phyloP scores from a whole-genome alignment of 1,284 basidiomycete genomes.

The Trametes sp. region DNA sequence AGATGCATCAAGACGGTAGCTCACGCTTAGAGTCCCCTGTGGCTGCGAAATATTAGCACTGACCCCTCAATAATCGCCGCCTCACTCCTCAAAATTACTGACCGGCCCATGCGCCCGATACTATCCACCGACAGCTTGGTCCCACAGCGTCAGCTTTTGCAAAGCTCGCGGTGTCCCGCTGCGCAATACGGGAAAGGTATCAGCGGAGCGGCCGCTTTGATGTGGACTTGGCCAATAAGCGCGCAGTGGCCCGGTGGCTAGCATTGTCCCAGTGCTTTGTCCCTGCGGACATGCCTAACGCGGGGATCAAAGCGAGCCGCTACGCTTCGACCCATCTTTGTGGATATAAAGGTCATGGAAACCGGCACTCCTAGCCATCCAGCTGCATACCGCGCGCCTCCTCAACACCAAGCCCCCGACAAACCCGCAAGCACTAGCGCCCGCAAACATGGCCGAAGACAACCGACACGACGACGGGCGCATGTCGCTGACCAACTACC shows the following conservation, averaged over 20 bases:
- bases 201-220: not conserved
- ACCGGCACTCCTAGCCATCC: not conserved
- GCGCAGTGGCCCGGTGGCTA: not conserved
- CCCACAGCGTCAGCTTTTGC: no score
- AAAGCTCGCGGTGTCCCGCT: no score
- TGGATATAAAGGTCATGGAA: not conserved
- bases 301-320: not conserved
- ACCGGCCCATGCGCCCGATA: no score
- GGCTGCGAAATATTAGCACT: no score
- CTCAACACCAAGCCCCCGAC: not conserved
- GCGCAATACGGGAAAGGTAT: not conserved
- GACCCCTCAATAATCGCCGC: no score
- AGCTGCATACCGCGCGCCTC: not conserved
- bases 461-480: not conserved
- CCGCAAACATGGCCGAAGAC: not conserved
- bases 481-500: slow-evolving; percentile 12
- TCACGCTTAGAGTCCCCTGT: no score
- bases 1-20: no score
- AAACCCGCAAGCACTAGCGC: not conserved
- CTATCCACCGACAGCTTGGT: no score
- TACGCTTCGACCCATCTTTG: not conserved
- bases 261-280: not conserved
- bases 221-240: not conserved
- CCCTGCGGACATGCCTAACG: not conserved
- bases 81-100: no score